Conservation (phyloP, 345 rosid species). For the Eucalyptus curtisii region DNA sequence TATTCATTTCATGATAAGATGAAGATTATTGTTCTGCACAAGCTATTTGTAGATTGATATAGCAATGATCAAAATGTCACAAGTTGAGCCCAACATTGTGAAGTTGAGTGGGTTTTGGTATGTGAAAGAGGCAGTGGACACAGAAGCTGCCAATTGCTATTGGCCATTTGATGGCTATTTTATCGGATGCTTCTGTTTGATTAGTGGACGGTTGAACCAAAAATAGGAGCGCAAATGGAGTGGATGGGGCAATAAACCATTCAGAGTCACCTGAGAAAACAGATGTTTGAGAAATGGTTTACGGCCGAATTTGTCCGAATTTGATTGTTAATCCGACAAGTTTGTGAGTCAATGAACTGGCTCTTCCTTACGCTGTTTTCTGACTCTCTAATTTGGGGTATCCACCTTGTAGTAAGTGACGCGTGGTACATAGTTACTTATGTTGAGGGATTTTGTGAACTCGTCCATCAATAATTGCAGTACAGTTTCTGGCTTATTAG, state of each 20-base stretch:
- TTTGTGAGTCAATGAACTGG: background rate
- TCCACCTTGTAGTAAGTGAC: background rate
- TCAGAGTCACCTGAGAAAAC: background rate
- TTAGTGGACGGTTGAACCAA: background rate
- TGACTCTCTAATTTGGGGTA: background rate
- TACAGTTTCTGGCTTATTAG: background rate
- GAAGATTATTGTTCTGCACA: background rate
- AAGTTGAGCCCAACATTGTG: background rate
- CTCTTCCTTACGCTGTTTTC: background rate
- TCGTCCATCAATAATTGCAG: background rate
- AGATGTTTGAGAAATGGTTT: background rate
- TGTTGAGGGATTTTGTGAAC: background rate
- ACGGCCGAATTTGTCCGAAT: background rate
- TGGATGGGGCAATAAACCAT: background rate
- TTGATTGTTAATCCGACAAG: background rate
- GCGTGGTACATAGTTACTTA: background rate
- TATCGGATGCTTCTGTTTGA: background rate
- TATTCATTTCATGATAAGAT: background rate
- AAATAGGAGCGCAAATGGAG: background rate
- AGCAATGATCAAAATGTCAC: background rate
- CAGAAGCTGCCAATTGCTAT: background rate
- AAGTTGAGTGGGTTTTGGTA: background rate
- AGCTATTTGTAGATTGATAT: background rate
- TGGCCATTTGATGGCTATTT: background rate
- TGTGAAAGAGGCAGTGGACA: background rate